These are phyloP conservation scores for Mortierella sp. DNA, from an alignment of 371 early-diverging fungal species.

Conservation along the genomic window DNA sequence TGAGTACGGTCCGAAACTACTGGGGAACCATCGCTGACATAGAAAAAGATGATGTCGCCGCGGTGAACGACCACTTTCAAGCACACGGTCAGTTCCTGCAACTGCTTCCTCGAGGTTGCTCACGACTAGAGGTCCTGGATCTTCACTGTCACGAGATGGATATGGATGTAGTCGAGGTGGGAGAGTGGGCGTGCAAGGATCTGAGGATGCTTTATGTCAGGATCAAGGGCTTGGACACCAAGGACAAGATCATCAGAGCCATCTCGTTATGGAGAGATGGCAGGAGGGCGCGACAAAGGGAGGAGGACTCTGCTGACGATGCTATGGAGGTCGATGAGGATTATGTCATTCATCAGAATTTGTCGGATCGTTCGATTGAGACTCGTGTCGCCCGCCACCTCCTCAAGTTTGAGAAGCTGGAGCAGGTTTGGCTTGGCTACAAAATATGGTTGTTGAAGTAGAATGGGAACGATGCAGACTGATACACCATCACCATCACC, in stretches of 20 bases:
- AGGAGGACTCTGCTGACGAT: no score
- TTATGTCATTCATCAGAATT: no score
- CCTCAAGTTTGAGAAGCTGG: no score
- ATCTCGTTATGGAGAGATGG: background rate
- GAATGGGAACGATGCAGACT: no score
- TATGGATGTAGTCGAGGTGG: background rate
- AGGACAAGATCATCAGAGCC: background rate
- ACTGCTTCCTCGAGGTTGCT: background rate
- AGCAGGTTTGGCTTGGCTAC: no score
- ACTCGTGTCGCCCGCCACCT: no score
- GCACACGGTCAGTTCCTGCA: background rate
- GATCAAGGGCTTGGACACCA: background rate
- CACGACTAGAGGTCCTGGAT: background rate
- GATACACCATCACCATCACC: no score
- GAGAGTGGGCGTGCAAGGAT: background rate
- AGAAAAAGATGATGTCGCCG: background rate
- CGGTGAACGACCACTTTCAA: background rate
- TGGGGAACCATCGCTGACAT: no score
- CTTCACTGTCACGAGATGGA: no score
- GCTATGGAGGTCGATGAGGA: no score
- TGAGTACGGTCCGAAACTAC: background rate
- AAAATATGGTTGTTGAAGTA: no score
- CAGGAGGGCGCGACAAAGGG: background rate
- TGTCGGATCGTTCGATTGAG: no score
- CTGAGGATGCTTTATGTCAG: background rate